Base-by-base conservation (phyloP, 805 yeast species). In the Trichomonascus vanleenenianus region DNA sequence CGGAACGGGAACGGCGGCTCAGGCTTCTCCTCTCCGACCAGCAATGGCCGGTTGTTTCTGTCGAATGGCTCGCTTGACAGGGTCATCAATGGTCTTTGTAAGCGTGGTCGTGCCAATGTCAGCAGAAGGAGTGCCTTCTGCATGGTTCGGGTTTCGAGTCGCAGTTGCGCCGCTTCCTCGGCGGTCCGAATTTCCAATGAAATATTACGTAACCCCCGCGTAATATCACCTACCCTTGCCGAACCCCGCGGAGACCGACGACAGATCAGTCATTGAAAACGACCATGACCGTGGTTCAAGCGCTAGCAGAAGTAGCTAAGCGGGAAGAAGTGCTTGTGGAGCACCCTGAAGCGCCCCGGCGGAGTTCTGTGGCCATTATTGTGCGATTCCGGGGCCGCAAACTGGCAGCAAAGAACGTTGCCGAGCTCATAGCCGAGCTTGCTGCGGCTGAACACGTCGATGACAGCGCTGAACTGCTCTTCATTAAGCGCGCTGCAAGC, bases 401-500 rank as follows among this genome's bases (percentile, higher is more conserved):
- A 25, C 32, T 22, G 16, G 15, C 36, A 11, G 18, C 45, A 10
- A 30, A 25, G 27, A 22, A 20, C 6, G 15, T 36, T 2, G 32
- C 20, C 19, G 35, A 39, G 40, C 10, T 43, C 6, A 32, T 44
- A 11, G 18, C n/a, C 6, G 25, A 47, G 20, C 42, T 43, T 15
- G 19, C 35, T n/a, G 18, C 41, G 3, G n/a, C 9, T 8, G 36
- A 40, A 11, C 36, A 32, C 9, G 39, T 16, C 8, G 30, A 30
- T 5, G 50, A 44, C 8, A 49, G 44, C n/a, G 52, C 61, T 4
- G 67, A 66, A 41, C 46, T 67, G 2, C 59, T 67, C 33, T 54
- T 67, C 39, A 67, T 67, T 43, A 65, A 64, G 41, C 59, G 71
- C 7, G 56, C 69, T 2, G 49, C 53, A 2, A 52, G 65, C n/a